Base-by-base conservation (phyloP, 495 filamentous ascomycete species). In the Neurospora africana region DNA sequence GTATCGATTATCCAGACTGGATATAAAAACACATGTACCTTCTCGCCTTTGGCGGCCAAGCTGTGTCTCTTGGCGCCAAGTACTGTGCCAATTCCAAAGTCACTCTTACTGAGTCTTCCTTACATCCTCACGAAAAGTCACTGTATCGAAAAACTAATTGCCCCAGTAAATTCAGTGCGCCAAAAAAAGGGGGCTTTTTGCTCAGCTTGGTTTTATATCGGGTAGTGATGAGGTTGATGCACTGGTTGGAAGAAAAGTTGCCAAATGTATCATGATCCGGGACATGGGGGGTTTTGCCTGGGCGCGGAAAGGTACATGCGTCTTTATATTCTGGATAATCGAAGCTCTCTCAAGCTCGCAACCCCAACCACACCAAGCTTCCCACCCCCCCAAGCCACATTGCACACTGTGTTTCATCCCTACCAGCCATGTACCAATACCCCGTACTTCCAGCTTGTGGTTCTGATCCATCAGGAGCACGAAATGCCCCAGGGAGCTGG, bases 401-500 rank as follows among this genome's bases (percentile, higher is more conserved):
- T n/a, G n/a, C n/a, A 33, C 53, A 65, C 53, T 65, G 27, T 65
- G 53, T 65, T 65, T 19, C 53, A 33, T 65, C 53, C 53, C 15
- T 65, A 15, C 7, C 15, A 65, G 53, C 15, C 53, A 65, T 65
- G 53, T 65, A 65, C 53, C 53, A 27, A 19, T 65, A 65, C 53
- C 53, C 53, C 27, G 27, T 65, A 19, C 13, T 65, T 19, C 53
- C 53, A 65, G 6, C 27, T 19, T 65, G 15, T 33, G 53, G 53
- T 65, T 33, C 53, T 65, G 27, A 65, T 65, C 53, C 53, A 65
- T 65, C 23, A 33, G 17, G 47, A 65, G 53, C 53, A 75, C 70
- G 71, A 70, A 78, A 75, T 71, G 75, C 75, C 65, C 74, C 75
- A 70, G 75, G 73, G 69, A 74, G 69, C 69, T 73, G 70, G 75